phyloP scores from a whole-genome alignment of 2,329 filamentous ascomycete species.

The Cytospora leucostoma region DNA sequence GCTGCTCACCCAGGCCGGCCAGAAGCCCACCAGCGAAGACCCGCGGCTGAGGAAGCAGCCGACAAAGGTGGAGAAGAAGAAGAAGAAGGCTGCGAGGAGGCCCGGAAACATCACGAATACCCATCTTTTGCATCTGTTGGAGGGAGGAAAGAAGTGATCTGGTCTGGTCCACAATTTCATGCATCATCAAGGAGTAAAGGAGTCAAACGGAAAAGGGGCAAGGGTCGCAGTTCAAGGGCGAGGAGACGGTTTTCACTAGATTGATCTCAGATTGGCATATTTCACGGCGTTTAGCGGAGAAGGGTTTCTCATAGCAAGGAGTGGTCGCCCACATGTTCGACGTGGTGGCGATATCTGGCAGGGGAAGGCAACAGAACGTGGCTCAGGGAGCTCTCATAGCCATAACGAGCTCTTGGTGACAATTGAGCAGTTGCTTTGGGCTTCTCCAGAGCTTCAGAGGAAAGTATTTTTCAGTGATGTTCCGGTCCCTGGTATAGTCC shows the following conservation, averaged over 20 bases:
- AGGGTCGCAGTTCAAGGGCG: background rate
- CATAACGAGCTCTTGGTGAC: background rate
- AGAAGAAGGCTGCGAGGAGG: slow-evolving; percentile 66
- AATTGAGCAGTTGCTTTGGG: background rate
- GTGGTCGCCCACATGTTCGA: background rate
- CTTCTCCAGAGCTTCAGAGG: background rate
- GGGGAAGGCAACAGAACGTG: background rate
- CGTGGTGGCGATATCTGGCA: background rate
- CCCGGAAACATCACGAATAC: slow-evolving; percentile 83
- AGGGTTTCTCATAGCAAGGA: background rate
- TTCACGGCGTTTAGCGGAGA: slow-evolving; percentile 16
- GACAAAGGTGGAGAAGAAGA: slow-evolving; percentile 70
- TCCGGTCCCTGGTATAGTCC: background rate
- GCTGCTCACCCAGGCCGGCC: slow-evolving; percentile 73
- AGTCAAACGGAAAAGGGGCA: slow-evolving; percentile 8
- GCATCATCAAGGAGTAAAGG: slow-evolving; percentile 24
- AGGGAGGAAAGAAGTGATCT: slow-evolving; percentile 60
- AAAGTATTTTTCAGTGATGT: background rate
- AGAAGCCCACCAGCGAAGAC: slow-evolving; percentile 83
- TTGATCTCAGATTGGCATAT: slow-evolving; percentile 10
- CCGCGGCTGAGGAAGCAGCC: slow-evolving; percentile 60
- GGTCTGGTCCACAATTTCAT: background rate
- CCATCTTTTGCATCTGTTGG: slow-evolving; percentile 81
- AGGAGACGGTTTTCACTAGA: slow-evolving; percentile 13
- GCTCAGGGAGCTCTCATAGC: background rate